phyloP scores from a whole-genome alignment of 768 basidiomycete genomes.

The Kwoniella newhampshirensis region DNA sequence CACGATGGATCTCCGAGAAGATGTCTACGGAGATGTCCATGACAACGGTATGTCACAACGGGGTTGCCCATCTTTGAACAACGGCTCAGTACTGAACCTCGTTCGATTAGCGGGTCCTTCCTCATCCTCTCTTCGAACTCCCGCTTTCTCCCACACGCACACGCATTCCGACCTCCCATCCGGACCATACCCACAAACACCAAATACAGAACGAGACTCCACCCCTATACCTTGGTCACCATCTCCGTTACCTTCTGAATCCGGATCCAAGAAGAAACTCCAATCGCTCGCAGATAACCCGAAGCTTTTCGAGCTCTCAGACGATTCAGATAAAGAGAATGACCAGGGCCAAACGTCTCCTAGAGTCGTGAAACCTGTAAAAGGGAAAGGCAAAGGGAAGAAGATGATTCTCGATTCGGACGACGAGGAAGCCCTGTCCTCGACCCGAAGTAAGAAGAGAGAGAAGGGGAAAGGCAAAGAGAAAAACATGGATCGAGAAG shows the following conservation, averaged over 20 bases:
- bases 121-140: conserved; percentile 8
- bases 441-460: neutral
- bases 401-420: conserved; percentile 6
- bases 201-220: neutral
- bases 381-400: neutral
- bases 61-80: conserved; percentile 11
- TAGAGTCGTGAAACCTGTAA: neutral
- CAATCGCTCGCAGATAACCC: too few species aligned
- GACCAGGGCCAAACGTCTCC: neutral
- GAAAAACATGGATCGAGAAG: neutral
- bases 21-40: conserved; percentile 4
- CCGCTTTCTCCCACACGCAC: conserved; percentile 9
- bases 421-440: conserved; percentile 5
- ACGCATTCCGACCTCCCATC: conserved; percentile 13
- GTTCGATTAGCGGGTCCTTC: conserved; percentile 7
- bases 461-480: conserved; percentile 4
- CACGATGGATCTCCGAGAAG: neutral
- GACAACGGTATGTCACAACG: neutral
- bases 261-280: neutral
- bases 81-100: conserved; percentile 1
- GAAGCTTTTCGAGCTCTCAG: neutral
- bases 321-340: conserved; percentile 15
- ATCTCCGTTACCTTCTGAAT: conserved; percentile 9
- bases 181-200: conserved; percentile 16
- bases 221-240: conserved; percentile 8